phyloP scores from a whole-genome alignment of 345 rosid species.

The Populus deltoides region DNA sequence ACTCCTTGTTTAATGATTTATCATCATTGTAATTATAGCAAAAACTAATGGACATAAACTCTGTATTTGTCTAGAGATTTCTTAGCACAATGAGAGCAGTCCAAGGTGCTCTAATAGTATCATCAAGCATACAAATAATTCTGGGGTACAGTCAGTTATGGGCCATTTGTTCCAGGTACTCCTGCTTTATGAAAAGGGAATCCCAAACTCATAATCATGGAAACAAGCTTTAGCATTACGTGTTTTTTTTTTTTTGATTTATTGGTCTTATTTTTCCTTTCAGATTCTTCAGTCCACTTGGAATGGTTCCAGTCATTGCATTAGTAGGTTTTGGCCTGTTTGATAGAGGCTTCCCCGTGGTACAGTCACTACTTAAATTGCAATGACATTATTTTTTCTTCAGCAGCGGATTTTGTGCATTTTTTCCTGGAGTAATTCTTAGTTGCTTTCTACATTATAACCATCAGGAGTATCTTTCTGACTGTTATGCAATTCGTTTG shows the following conservation, averaged over 20 bases:
- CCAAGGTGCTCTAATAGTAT: constrained; percentile 93
- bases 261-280: background rate
- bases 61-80: constrained; percentile 57
- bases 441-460: background rate
- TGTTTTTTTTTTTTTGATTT: background rate
- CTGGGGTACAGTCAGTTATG: constrained; percentile 93
- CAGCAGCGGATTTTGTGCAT: background rate
- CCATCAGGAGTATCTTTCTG: background rate
- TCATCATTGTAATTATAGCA: background rate
- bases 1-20: background rate
- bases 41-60: constrained; percentile 1
- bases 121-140: constrained; percentile 92
- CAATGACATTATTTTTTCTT: background rate
- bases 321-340: constrained; percentile 90
- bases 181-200: background rate
- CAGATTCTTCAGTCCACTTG: constrained; percentile 98
- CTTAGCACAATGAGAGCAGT: constrained; percentile 93
- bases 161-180: constrained; percentile 93
- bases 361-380: constrained; percentile 22
- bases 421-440: background rate
- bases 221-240: background rate
- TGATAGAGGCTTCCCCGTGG: constrained; percentile 98
- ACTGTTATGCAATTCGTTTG: constrained; percentile 1
- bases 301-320: constrained; percentile 96
- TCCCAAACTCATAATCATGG: background rate